These are phyloP conservation scores for Plenodomus tracheiphilus DNA, from an alignment of 2,329 filamentous ascomycete species.

Conservation along the genomic window DNA sequence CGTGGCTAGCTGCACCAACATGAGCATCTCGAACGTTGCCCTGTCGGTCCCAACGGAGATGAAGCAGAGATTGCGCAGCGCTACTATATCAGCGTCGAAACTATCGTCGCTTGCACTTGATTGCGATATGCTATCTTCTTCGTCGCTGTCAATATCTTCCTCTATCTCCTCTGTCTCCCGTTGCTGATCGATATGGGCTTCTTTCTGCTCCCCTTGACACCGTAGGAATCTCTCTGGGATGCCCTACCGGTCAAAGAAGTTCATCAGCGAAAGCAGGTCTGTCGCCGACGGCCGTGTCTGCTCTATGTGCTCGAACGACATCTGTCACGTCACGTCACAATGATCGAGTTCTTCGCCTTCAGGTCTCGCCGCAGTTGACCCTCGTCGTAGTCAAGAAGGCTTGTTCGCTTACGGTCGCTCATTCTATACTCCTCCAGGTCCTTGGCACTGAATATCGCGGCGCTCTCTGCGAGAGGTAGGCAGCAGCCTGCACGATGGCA, in stretches of 20 bases:
- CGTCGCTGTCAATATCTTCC: conserved; percentile 2
- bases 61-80: conserved; percentile 16
- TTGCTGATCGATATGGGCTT: not conserved
- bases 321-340: conserved; percentile 41
- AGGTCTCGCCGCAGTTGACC: conserved; percentile 39
- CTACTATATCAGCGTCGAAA: conserved; percentile 12
- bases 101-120: conserved; percentile 17
- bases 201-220: not conserved
- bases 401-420: conserved; percentile 34
- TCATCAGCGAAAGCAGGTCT: conserved; percentile 52
- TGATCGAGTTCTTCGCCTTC: conserved; percentile 40
- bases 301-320: conserved; percentile 40
- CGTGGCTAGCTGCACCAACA: conserved; percentile 14
- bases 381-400: conserved; percentile 21
- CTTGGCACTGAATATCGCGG: conserved; percentile 12
- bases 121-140: conserved; percentile 3
- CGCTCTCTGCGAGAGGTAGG: conserved; percentile 32
- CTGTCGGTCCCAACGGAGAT: conserved; percentile 4
- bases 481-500: conserved; percentile 39
- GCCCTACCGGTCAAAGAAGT: conserved; percentile 51
- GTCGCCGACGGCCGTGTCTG: conserved; percentile 34
- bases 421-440: conserved; percentile 48
- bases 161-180: not conserved
- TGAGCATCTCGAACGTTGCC: conserved; percentile 9
- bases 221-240: conserved; percentile 44